These are phyloP conservation scores for Penicillium taxi DNA, from an alignment of 495 filamentous ascomycete genomes.

Conservation along the genomic window DNA sequence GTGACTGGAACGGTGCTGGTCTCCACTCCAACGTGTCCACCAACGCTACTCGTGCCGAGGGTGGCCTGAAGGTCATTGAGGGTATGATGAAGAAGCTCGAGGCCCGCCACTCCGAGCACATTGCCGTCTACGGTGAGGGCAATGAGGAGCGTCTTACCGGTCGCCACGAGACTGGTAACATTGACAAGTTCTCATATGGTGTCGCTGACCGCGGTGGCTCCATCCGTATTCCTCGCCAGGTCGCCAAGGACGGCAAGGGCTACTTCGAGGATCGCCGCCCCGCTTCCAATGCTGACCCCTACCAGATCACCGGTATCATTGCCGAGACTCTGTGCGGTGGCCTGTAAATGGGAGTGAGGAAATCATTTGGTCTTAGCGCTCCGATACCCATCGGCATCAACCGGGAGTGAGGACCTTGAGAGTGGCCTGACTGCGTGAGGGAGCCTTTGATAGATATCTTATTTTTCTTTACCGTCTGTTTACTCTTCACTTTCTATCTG, in stretches of 20 bases:
- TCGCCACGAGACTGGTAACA: conserved; percentile 86
- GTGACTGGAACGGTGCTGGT: conserved; percentile 99
- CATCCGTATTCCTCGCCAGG: conserved; percentile 87
- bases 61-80: conserved; percentile 92
- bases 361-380: conserved; percentile 39
- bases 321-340: conserved; percentile 62
- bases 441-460: conserved; percentile 28
- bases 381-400: conserved; percentile 44
- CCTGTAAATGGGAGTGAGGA: conserved; percentile 27
- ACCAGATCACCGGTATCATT: conserved; percentile 91
- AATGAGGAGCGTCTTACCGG: conserved; percentile 90
- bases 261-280: conserved; percentile 98
- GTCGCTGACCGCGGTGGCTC: conserved; percentile 92
- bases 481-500: conserved; percentile 11
- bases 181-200: conserved; percentile 92
- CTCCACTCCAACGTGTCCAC: conserved; percentile 95
- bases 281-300: conserved; percentile 91
- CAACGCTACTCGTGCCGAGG: conserved; percentile 75
- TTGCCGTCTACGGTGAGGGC: conserved; percentile 93
- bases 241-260: conserved; percentile 87
- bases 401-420: conserved; percentile 33
- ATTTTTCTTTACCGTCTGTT: conserved; percentile 8
- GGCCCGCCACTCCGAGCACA: conserved; percentile 87
- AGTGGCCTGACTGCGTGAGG: conserved; percentile 36
- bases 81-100: conserved; percentile 80